These are phyloP conservation scores for Suhomyces kilbournensis DNA, from an alignment of 805 yeast genomes.

Conservation along the genomic window DNA sequence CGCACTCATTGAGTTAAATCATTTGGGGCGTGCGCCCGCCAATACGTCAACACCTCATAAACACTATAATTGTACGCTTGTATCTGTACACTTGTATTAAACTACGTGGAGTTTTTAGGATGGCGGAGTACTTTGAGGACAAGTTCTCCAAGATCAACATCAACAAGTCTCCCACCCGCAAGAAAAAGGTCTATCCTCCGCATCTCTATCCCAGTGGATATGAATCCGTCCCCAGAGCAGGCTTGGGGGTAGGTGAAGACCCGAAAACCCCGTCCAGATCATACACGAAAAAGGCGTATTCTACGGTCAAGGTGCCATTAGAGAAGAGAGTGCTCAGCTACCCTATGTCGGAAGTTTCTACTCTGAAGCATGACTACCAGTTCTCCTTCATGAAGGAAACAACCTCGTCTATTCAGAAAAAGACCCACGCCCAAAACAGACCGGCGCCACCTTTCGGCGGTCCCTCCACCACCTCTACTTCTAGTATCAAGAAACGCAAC, in stretches of 20 bases:
- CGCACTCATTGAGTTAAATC: not conserved
- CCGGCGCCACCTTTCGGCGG: not conserved
- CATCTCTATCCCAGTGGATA: conserved; percentile 13
- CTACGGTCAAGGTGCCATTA: conserved; percentile 11
- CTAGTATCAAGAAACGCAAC: conserved; percentile 14
- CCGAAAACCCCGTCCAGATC: conserved; percentile 20
- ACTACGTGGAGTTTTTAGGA: too few relatives aligned
- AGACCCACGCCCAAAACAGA: conserved; percentile 3
- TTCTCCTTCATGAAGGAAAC: conserved; percentile 43
- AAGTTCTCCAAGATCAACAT: conserved; percentile 31
- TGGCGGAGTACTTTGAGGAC: conserved; percentile 20
- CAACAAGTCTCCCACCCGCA: conserved; percentile 20
- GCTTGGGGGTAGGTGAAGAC: not conserved
- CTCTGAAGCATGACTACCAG: conserved; percentile 16
- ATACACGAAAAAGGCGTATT: conserved; percentile 10
- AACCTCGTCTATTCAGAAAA: conserved; percentile 35
- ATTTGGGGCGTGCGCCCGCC: conserved; percentile 1
- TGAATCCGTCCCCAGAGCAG: not conserved
- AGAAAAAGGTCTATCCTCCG: conserved; percentile 20
- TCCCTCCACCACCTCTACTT: not conserved
- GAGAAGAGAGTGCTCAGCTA: conserved; percentile 15
- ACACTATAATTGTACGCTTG: not conserved
- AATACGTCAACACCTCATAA: conserved; percentile 4
- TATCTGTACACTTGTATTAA: too few relatives aligned
- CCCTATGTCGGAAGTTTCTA: conserved; percentile 17